Evolutionary conservation across 768 basidiomycete species (phyloP).

Genomic region (Hortiboletus campestris): DNA sequence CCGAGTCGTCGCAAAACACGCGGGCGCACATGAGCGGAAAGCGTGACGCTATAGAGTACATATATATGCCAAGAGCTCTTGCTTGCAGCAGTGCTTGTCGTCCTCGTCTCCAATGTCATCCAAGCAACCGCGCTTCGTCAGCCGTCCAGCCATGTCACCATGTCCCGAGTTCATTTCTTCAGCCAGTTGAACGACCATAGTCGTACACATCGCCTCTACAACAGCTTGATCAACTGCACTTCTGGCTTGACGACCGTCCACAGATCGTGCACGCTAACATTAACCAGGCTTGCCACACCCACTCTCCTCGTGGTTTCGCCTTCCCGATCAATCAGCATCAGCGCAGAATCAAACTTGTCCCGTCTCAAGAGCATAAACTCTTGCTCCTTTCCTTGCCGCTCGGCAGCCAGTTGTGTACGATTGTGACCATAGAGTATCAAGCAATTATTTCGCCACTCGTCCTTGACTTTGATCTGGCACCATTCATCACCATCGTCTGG

Average conservation of each 20-base stretch:
- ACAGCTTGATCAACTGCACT: not conserved
- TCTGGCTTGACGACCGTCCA: not conserved
- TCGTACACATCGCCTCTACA: not conserved
- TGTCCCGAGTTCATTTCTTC: no score
- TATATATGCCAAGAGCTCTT: no score
- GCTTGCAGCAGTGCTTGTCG: no score
- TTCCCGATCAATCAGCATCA: not conserved
- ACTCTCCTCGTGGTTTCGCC: not conserved
- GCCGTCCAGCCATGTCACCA: no score
- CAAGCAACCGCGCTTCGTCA: no score
- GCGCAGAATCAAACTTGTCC: not conserved
- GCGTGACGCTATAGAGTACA: no score
- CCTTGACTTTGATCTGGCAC: not conserved
- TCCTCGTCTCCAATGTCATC: no score
- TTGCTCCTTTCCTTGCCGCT: not conserved
- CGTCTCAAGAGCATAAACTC: slow-evolving; percentile 2
- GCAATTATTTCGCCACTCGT: not conserved
- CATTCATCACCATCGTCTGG: not conserved
- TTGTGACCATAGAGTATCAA: slow-evolving; percentile 1
- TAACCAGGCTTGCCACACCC: slow-evolving; percentile 1
- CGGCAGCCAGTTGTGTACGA: not conserved
- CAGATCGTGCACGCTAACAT: not conserved
- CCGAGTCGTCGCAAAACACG: no score
- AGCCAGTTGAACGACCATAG: not conserved
- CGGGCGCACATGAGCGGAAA: no score